Conservation (phyloP, 1,284 basidiomycete species). For the Volvariella surrecta region DNA sequence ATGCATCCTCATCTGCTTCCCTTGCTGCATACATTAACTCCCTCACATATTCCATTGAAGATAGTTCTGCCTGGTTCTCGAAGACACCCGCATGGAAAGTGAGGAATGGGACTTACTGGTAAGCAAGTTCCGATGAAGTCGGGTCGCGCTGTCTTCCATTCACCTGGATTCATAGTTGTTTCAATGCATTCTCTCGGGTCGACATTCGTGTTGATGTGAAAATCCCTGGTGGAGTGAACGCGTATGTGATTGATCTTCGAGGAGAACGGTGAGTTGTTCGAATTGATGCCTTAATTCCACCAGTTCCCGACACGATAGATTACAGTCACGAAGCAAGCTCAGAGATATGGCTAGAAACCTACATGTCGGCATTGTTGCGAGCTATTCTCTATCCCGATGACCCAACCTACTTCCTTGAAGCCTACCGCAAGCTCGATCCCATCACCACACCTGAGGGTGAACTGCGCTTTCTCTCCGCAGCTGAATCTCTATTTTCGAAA, state of each 20-base stretch:
- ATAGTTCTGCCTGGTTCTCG: conserved; percentile 88
- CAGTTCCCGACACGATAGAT: conserved; percentile 1
- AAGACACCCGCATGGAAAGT: conserved; percentile 88
- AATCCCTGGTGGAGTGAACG: conserved; percentile 94
- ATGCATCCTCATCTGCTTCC: conserved; percentile 95
- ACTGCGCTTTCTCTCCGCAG: conserved; percentile 83
- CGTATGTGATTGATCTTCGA: conserved; percentile 90
- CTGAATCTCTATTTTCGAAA: conserved; percentile 87
- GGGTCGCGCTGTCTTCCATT: background rate
- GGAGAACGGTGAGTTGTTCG: conserved; percentile 73
- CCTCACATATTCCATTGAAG: conserved; percentile 91
- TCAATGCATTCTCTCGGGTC: conserved; percentile 96
- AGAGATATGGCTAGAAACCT: conserved; percentile 96
- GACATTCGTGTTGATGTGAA: conserved; percentile 97
- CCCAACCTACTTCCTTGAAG: conserved; percentile 84
- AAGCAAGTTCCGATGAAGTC: conserved; percentile 20
- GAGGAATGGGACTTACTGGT: conserved; percentile 92
- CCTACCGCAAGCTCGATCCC: conserved; percentile 93
- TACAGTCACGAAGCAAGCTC: conserved; percentile 83
- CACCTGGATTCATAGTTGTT: conserved; percentile 55
- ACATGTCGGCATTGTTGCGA: conserved; percentile 87
- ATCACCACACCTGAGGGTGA: conserved; percentile 89
- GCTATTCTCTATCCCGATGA: conserved; percentile 96
- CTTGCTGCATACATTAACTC: conserved; percentile 98
- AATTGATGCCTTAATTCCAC: conserved; percentile 1